Conservation (phyloP, 345 rosid species). For the Kernera saxatilis region DNA sequence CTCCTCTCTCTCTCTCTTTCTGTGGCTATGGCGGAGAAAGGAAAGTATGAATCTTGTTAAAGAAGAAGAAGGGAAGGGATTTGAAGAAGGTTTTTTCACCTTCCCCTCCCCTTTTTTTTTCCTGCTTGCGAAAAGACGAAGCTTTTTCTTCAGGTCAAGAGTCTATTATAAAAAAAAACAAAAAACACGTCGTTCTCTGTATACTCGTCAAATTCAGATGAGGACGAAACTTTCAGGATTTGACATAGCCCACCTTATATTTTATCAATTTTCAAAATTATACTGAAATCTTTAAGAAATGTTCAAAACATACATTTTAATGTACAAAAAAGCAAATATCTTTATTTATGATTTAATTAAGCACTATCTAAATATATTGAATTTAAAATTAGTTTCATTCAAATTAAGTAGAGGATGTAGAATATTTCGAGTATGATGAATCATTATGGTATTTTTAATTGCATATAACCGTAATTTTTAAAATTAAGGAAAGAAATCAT, state of each 20-base stretch:
- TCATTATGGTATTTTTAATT: too few species aligned
- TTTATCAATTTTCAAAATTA: too few species aligned
- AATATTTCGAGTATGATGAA: too few species aligned
- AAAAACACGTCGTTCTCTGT: constrained; percentile 4
- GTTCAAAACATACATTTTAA: too few species aligned
- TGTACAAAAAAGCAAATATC: too few species aligned
- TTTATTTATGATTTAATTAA: too few species aligned
- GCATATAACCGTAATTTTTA: too few species aligned
- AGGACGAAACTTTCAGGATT: neutral
- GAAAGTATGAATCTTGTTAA: neutral
- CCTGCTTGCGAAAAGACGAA: neutral
- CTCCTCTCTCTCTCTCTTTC: neutral
- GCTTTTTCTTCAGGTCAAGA: constrained; percentile 18
- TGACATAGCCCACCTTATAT: neutral
- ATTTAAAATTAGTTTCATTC: too few species aligned
- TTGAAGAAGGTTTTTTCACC: constrained; percentile 15
- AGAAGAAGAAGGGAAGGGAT: constrained; percentile 17
- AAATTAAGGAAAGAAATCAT: too few species aligned
- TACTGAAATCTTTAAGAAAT: too few species aligned
- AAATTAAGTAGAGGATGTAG: too few species aligned
- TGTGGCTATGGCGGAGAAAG: neutral
- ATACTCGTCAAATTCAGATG: constrained; percentile 23
- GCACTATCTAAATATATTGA: too few species aligned
- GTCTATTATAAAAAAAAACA: neutral
- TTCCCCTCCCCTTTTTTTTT: constrained; percentile 11